phyloP scores from a whole-genome alignment of 768 basidiomycete species.

The Agrocybe pediades region DNA sequence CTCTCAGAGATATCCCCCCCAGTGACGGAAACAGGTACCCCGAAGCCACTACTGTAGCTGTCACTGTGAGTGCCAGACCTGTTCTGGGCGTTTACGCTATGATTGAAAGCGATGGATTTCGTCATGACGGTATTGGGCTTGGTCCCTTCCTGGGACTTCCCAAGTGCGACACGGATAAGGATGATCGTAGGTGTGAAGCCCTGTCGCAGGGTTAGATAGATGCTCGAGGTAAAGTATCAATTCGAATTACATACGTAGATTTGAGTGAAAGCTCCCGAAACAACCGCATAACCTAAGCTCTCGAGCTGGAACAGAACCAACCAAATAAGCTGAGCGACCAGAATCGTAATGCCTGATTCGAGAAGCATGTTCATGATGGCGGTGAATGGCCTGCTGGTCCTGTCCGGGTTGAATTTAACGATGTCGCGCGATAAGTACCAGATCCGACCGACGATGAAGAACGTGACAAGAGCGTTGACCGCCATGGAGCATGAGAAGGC shows the following conservation, averaged over 20 bases:
- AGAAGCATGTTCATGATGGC: neutral
- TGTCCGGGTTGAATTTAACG: neutral
- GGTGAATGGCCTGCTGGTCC: neutral
- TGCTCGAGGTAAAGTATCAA: too few relatives aligned
- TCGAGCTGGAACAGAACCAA: neutral
- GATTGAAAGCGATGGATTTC: neutral
- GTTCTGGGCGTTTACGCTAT: too few relatives aligned
- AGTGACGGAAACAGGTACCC: too few relatives aligned
- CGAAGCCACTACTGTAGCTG: too few relatives aligned
- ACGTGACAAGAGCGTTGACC: neutral
- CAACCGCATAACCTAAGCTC: neutral
- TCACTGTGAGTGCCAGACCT: too few relatives aligned
- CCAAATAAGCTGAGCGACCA: neutral
- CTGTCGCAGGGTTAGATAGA: too few relatives aligned
- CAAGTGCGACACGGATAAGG: neutral
- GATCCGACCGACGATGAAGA: neutral
- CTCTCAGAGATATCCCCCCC: too few relatives aligned
- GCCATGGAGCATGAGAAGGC: neutral
- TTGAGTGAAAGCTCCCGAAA: neutral
- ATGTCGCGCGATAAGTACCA: neutral
- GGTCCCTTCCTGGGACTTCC: neutral
- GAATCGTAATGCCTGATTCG: neutral
- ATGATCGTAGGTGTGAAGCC: constrained; percentile 1
- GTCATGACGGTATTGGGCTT: neutral
- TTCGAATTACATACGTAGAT: neutral